phyloP scores from a whole-genome alignment of 2,329 filamentous ascomycete genomes.

The Colletotrichum liaoningense region DNA sequence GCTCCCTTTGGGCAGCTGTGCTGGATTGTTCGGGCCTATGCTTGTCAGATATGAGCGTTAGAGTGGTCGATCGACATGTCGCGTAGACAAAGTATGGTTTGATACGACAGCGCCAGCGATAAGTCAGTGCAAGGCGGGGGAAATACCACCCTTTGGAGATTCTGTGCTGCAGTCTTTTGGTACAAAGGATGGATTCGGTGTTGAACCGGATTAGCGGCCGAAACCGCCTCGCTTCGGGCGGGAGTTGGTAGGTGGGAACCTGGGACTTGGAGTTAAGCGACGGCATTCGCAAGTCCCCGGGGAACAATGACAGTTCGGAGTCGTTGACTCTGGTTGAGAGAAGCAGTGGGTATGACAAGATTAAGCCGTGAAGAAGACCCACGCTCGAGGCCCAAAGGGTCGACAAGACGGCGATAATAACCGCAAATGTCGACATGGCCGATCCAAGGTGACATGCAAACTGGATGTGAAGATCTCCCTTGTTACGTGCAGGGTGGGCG shows the following conservation, averaged over 20 bases:
- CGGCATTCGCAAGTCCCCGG: slow-evolving; percentile 18
- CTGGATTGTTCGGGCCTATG: slow-evolving; percentile 18
- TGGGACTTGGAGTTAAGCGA: slow-evolving; percentile 10
- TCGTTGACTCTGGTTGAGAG: not conserved
- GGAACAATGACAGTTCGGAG: not conserved
- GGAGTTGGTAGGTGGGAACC: slow-evolving; percentile 13
- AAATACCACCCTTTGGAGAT: not conserved
- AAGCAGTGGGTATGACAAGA: slow-evolving; percentile 22
- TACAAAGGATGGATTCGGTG: not conserved
- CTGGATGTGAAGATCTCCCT: slow-evolving; percentile 12
- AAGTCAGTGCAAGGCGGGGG: slow-evolving; percentile 22
- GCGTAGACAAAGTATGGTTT: slow-evolving; percentile 10
- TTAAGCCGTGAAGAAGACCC: slow-evolving; percentile 18
- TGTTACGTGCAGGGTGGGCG: slow-evolving; percentile 9
- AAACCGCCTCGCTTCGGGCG: slow-evolving; percentile 8
- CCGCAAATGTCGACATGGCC: slow-evolving; percentile 27
- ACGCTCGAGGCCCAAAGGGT: slow-evolving; percentile 6
- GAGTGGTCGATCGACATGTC: slow-evolving; percentile 19
- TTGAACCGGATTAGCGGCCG: not conserved
- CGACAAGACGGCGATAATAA: slow-evolving; percentile 10
- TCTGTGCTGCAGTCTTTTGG: not conserved
- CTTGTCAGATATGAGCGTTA: slow-evolving; percentile 6
- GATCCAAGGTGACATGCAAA: not conserved
- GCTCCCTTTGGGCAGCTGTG: slow-evolving; percentile 10
- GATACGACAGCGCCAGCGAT: not conserved